Evolutionary conservation across 192 early-diverging fungal genomes (phyloP).

Genomic region (Gamsiella multidivaricata): DNA sequence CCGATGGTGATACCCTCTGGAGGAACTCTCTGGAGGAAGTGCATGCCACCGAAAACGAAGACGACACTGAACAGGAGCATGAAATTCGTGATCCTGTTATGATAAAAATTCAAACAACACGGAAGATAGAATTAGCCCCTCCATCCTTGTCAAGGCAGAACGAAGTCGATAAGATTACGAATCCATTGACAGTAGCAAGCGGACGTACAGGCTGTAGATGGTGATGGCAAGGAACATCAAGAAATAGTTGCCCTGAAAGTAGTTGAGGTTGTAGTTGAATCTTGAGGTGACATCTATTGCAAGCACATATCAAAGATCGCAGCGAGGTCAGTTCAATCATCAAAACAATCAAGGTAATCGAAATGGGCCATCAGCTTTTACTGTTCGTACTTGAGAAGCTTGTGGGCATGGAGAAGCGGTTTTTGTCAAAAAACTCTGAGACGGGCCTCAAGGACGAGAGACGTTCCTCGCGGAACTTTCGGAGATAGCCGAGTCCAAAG

Average conservation of each 20-base stretch:
- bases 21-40: conserved; percentile 58
- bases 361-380: neutral
- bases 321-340: no score
- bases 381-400: conserved; percentile 44
- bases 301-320: neutral
- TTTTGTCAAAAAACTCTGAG: conserved; percentile 68
- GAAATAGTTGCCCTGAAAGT: conserved; percentile 72
- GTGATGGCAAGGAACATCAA: conserved; percentile 64
- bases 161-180: neutral
- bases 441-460: conserved; percentile 60
- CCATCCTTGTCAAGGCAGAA: neutral
- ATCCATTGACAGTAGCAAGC: no score
- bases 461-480: conserved; percentile 62
- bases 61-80: conserved; percentile 62
- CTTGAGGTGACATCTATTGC: conserved; percentile 50
- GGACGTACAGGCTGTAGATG: conserved; percentile 65
- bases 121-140: neutral
- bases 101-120: neutral
- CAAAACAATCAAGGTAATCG: no score
- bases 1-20: conserved; percentile 57
- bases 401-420: conserved; percentile 61
- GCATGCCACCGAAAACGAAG: conserved; percentile 61
- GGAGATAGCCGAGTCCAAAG: conserved; percentile 57
- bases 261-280: conserved; percentile 66
- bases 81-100: conserved; percentile 61